Evolutionary conservation across 768 basidiomycete species (phyloP).

Genomic region (Agrocybe praecox): DNA sequence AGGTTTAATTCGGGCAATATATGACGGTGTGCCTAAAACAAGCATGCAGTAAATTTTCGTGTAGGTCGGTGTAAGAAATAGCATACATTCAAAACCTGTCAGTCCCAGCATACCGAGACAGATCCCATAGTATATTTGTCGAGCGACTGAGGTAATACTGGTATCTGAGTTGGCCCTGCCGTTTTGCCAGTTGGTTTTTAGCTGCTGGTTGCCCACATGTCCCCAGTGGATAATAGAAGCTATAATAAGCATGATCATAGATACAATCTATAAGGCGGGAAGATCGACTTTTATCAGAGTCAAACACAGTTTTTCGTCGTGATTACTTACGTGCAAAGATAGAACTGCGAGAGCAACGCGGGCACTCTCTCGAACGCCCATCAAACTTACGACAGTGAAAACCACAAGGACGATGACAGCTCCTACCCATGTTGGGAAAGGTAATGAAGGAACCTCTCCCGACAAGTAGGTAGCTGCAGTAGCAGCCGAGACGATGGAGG

Average conservation of each 20-base stretch:
- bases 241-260: conserved; percentile 59
- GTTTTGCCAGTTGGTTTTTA: conserved; percentile 57
- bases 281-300: neutral
- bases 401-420: conserved; percentile 55
- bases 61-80: neutral
- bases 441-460: conserved; percentile 56
- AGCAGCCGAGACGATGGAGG: conserved; percentile 71
- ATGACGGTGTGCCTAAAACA: conserved; percentile 57
- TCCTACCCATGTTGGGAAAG: conserved; percentile 56
- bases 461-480: conserved; percentile 69
- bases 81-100: conserved; percentile 70
- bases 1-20: conserved; percentile 60
- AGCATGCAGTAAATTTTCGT: neutral
- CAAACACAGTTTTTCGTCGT: neutral
- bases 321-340: conserved; percentile 53
- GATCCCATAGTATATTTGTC: conserved; percentile 63
- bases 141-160: conserved; percentile 30
- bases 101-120: conserved; percentile 74
- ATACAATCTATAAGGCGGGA: conserved; percentile 40
- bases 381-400: conserved; percentile 56
- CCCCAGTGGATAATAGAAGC: conserved; percentile 54
- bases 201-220: conserved; percentile 44
- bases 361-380: conserved; percentile 65
- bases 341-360: conserved; percentile 60
- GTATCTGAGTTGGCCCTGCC: conserved; percentile 33